Conservation (phyloP, 805 yeast species). For the Yamadazyma philogaea region DNA sequence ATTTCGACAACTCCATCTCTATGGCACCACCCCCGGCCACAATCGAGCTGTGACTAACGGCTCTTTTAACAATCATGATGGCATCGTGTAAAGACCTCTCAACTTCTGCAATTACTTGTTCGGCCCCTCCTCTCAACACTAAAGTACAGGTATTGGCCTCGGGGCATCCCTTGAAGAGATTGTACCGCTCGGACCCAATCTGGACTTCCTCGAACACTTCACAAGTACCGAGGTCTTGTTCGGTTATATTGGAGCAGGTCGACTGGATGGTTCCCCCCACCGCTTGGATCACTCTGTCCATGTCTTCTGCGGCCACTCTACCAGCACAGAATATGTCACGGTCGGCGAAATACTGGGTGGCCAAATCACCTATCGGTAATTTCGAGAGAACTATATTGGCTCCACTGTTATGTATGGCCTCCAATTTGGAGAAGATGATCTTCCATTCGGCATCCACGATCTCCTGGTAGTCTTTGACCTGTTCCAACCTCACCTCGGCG, state of each 20-base stretch:
- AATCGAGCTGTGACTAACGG: conserved; percentile 77
- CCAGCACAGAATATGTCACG: conserved; percentile 97
- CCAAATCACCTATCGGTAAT: conserved; percentile 96
- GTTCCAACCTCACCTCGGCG: conserved; percentile 95
- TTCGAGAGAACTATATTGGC: conserved; percentile 92
- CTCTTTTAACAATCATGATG: conserved; percentile 95
- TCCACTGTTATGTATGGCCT: conserved; percentile 78
- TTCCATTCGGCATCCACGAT: conserved; percentile 99
- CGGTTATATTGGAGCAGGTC: conserved; percentile 65
- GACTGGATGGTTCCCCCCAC: conserved; percentile 89
- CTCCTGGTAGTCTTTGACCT: conserved; percentile 90
- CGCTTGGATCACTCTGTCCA: conserved; percentile 89
- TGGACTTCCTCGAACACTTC: conserved; percentile 86
- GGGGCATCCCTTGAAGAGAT: conserved; percentile 90
- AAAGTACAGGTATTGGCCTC: conserved; percentile 90
- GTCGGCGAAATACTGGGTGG: conserved; percentile 98
- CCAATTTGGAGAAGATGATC: conserved; percentile 81
- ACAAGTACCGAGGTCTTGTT: conserved; percentile 81
- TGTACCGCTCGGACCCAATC: conserved; percentile 94
- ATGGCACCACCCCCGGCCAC: conserved; percentile 99
- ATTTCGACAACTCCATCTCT: conserved; percentile 93
- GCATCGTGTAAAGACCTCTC: conserved; percentile 98
- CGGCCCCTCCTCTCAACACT: conserved; percentile 95
- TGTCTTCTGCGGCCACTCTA: conserved; percentile 81
- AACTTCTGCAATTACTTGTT: conserved; percentile 96